These are phyloP conservation scores for Magnolia kwangsiensis DNA, from an alignment of 164 flowering plant genomes.

Conservation along the genomic window DNA sequence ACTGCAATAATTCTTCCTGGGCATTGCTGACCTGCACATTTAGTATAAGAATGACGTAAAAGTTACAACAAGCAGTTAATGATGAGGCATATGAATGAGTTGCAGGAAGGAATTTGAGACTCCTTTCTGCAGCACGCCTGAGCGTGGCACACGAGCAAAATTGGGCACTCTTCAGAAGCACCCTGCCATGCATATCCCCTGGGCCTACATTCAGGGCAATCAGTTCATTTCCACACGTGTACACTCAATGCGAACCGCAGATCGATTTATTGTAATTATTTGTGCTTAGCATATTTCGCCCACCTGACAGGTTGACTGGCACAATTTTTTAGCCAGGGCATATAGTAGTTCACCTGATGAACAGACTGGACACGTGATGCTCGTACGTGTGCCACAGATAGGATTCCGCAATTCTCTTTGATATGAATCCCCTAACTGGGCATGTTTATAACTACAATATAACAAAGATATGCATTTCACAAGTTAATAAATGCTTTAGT, in stretches of 20 bases:
- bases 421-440: background rate
- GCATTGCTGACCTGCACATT: conserved; percentile 76
- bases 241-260: background rate
- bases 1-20: conserved; percentile 75
- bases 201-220: background rate
- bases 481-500: background rate
- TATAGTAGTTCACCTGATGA: background rate
- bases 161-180: background rate
- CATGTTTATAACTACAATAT: background rate
- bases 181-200: background rate
- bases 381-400: background rate
- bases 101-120: background rate
- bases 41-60: background rate
- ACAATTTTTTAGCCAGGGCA: background rate
- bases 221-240: background rate
- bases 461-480: too few species aligned
- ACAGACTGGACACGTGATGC: background rate
- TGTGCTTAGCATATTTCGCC: background rate
- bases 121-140: background rate
- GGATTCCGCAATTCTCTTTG: background rate
- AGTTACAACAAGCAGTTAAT: background rate
- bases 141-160: background rate
- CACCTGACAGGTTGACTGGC: background rate
- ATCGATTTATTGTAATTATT: background rate
- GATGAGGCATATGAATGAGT: background rate